These are phyloP conservation scores for Beauveria bassiana DNA, from an alignment of 2,329 filamentous ascomycete species.

Conservation along the genomic window DNA sequence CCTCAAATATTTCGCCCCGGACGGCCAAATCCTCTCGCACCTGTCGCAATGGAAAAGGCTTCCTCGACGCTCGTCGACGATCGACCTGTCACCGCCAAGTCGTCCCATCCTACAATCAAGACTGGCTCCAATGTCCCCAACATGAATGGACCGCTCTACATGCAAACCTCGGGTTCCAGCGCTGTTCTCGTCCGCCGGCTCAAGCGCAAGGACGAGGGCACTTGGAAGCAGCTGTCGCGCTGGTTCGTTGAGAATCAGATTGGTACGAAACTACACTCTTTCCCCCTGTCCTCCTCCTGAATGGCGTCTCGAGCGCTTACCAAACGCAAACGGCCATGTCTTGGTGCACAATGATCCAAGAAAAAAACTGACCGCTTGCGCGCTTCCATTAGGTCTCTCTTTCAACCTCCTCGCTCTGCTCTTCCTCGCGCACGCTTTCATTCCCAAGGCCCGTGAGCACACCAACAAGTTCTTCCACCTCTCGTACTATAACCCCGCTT, in stretches of 20 bases:
- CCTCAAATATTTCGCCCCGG: background rate
- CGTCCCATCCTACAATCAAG: conserved; percentile 22
- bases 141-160: conserved; percentile 51
- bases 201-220: conserved; percentile 55
- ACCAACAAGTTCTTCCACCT: conserved; percentile 86
- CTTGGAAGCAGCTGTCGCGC: conserved; percentile 51
- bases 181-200: conserved; percentile 47
- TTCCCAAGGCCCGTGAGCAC: conserved; percentile 69
- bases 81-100: conserved; percentile 14
- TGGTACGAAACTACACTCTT: conserved; percentile 44
- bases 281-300: conserved; percentile 2
- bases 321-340: background rate
- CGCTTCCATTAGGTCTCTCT: conserved; percentile 53
- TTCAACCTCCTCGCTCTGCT: conserved; percentile 80
- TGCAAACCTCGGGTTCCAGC: conserved; percentile 44
- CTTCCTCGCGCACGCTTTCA: conserved; percentile 71
- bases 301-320: background rate
- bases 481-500: conserved; percentile 67
- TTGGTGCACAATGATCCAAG: background rate
- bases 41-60: conserved; percentile 5
- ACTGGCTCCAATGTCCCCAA: conserved; percentile 28
- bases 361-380: conserved; percentile 17
- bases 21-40: background rate
- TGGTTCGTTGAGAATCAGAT: conserved; percentile 76
- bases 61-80: background rate